These are phyloP conservation scores for Starmerella etchellsii DNA, from an alignment of 805 yeast species.

Conservation along the genomic window DNA sequence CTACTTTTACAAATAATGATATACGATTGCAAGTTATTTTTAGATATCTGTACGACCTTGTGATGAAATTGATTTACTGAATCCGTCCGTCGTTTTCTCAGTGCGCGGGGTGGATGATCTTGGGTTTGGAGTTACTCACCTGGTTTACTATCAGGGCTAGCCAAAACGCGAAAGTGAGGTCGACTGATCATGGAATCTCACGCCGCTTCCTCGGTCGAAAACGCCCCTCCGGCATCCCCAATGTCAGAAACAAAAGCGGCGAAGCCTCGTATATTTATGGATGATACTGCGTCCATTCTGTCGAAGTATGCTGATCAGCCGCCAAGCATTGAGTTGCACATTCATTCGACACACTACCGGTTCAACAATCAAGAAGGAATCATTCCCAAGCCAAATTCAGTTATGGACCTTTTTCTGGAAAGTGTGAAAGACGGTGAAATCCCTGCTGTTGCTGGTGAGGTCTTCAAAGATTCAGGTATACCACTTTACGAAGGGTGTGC, in stretches of 20 bases:
- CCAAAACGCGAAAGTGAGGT: no score
- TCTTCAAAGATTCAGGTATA: constrained; percentile 73
- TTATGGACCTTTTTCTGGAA: constrained; percentile 60
- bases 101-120: no score
- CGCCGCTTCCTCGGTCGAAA: no score
- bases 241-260: not conserved
- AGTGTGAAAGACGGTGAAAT: constrained; percentile 71
- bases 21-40: no score
- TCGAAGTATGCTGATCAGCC: constrained; percentile 64
- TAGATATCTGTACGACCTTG: no score
- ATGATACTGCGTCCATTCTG: constrained; percentile 58
- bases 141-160: no score
- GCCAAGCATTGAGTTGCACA: constrained; percentile 77
- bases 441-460: constrained; percentile 81
- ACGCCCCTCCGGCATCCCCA: no score
- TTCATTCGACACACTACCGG: constrained; percentile 80
- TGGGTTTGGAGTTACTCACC: no score
- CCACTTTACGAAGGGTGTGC: constrained; percentile 82
- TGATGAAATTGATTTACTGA: no score
- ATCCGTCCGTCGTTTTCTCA: no score
- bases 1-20: no score
- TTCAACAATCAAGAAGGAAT: constrained; percentile 85
- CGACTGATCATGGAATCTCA: no score
- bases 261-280: constrained; percentile 31
- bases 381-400: constrained; percentile 66